phyloP scores from a whole-genome alignment of 805 yeast species.

The Candida rishiriensis region DNA sequence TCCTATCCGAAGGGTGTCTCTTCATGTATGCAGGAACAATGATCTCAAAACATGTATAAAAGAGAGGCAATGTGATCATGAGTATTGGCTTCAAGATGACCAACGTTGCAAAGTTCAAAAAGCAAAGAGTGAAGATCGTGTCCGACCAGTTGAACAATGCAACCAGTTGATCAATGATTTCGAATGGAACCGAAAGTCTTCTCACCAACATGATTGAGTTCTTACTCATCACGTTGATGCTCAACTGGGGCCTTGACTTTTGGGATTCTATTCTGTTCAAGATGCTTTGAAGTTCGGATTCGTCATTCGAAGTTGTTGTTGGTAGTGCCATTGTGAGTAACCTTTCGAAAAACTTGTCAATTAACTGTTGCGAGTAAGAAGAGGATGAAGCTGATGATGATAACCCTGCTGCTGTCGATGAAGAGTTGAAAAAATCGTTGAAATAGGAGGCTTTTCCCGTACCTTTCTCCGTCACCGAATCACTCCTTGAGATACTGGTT shows the following conservation, averaged over 20 bases:
- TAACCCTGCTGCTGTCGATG: conserved; percentile 3
- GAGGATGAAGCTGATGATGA: conserved; percentile 4
- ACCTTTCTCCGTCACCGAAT: too few relatives aligned
- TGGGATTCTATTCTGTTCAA: conserved; percentile 57
- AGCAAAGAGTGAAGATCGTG: conserved; percentile 56
- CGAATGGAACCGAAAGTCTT: conserved; percentile 58
- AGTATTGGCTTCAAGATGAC: conserved; percentile 58
- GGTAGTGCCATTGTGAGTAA: conserved; percentile 71
- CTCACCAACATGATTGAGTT: conserved; percentile 62
- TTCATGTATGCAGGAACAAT: conserved; percentile 64
- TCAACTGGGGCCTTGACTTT: conserved; percentile 60
- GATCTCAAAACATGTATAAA: conserved; percentile 46
- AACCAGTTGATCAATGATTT: conserved; percentile 51
- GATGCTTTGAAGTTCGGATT: conserved; percentile 31
- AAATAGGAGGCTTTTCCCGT: conserved; percentile 11
- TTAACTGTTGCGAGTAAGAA: conserved; percentile 28
- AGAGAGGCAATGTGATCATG: conserved; percentile 48
- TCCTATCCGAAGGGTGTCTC: conserved; percentile 59
- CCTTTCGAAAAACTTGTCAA: conserved; percentile 71
- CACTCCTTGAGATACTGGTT: too few relatives aligned
- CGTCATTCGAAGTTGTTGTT: conserved; percentile 45
- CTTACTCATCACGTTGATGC: conserved; percentile 64
- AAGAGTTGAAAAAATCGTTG: conserved; percentile 17
- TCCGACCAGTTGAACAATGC: conserved; percentile 60
- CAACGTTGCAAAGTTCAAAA: conserved; percentile 33